Base-by-base conservation (phyloP, 805 yeast genomes). In the Metschnikowia lunata region DNA sequence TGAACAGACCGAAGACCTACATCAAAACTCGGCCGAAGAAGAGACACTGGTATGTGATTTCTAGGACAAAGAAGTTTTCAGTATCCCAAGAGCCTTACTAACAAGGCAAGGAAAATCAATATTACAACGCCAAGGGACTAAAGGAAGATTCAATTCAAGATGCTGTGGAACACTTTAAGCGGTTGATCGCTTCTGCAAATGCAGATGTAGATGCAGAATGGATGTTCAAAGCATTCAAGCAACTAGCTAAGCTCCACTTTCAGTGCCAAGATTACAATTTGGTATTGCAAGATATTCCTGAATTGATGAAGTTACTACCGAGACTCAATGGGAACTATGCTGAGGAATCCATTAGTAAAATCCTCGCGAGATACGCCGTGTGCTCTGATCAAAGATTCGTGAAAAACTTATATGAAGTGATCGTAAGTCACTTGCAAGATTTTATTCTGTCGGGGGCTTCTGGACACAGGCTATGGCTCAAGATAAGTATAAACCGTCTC, bases 401-500 rank as follows among this genome's bases (percentile, higher is more conserved):
- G 37, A 51, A 49, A n/a, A 43, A 40, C 40, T 61, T 64, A 39
- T 64, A 65, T 42, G 67, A 66, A 33, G 58, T 61, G 8, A 56
- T 70, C 9, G 52, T 72, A 7, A 43, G 44, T 13, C 61, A 58
- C 27, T 47, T 67, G 32, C 48, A 52, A 30, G 51, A 48, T 27
- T 42, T 48, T 18, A 52, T 50, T 38, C 47, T 51, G 26, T 49
- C 59, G 7, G 54, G 52, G 6, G n/a, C 44, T 18, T 48, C 52
- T 9, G 55, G 53, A 8, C 52, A 51, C 15, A 61, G 81, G 30
- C 51, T 79, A 31, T 70, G 74, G 65, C 62, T 80, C 36, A 74
- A 77, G 48, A 63, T 75, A n/a, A 69, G 66, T 35, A 56, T 80
- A 29, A 74, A 69, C 43, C 64, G 71, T 37, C 63, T 79, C 4